Percentiles rank a stretch among this genome's conserved stretches.
phyloP scores from a whole-genome alignment of 306 rosid species.

The Heteromeles arbutifolia region DNA sequence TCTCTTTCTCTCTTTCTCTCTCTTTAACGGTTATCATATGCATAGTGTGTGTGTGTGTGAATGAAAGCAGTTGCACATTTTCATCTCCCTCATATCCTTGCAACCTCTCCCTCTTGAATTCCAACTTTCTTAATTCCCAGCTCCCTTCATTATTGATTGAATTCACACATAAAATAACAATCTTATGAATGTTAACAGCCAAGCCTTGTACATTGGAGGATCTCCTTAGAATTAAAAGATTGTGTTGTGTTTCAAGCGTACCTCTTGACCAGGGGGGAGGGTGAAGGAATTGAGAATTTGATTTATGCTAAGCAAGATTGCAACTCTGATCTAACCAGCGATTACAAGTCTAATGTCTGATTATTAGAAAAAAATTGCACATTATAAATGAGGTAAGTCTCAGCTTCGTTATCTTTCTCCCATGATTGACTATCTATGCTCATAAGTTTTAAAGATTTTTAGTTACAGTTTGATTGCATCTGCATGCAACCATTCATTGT shows the following conservation, averaged over 20 bases:
- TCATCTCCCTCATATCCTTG: too few relatives aligned
- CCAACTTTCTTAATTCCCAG: too few relatives aligned
- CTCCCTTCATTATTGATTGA: too few relatives aligned
- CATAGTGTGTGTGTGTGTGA: too few relatives aligned
- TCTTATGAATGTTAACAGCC: too few relatives aligned
- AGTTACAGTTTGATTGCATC: not conserved
- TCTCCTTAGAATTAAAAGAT: constrained; percentile 25
- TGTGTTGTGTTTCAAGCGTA: constrained; percentile 10
- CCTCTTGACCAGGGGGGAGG: constrained; percentile 21
- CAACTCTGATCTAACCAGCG: constrained; percentile 22
- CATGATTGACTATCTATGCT: not conserved
- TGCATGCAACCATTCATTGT: not conserved
- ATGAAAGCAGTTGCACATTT: too few relatives aligned
- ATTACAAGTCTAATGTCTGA: constrained; percentile 12
- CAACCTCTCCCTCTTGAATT: too few relatives aligned
- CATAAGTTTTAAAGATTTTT: not conserved
- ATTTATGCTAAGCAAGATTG: constrained; percentile 19
- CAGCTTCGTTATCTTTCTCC: not conserved
- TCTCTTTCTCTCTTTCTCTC: too few relatives aligned
- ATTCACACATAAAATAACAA: too few relatives aligned
- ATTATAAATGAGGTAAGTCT: constrained; percentile 13
- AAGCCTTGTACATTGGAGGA: constrained; percentile 39
- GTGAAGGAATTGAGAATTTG: constrained; percentile 15
- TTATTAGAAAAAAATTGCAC: not conserved
- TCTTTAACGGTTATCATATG: too few relatives aligned